Conservation (phyloP, 108 stramenopile genomes). For the Nitzschia putrida region DNA sequence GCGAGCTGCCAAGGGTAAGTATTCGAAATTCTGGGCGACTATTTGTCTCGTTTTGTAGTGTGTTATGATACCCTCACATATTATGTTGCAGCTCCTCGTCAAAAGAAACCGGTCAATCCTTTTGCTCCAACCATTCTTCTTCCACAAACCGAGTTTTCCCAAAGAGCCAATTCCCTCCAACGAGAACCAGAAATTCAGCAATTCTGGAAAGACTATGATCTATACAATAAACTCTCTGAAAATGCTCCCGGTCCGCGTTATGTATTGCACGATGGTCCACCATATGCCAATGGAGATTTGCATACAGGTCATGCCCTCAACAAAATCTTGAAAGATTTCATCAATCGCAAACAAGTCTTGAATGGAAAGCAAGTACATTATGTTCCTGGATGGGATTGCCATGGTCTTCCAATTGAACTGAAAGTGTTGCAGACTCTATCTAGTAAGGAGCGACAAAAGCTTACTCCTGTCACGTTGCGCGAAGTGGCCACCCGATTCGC, state of each 20-base stretch:
- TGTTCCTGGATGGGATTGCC: conserved; percentile 99
- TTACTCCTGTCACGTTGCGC: conserved; percentile 85
- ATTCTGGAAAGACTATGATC: conserved; percentile 81
- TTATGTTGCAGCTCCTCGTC: background rate
- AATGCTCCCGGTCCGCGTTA: conserved; percentile 61
- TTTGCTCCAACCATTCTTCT: conserved; percentile 90
- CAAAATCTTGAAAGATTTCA: conserved; percentile 97
- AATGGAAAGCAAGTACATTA: conserved; percentile 94
- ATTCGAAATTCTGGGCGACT: too few species aligned
- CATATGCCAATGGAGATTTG: conserved; percentile 98
- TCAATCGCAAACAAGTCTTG: conserved; percentile 94
- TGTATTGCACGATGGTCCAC: conserved; percentile 98
- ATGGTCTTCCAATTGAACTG: conserved; percentile 98
- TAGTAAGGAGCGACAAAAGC: conserved; percentile 73
- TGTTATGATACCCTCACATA: too few species aligned
- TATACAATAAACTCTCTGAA: conserved; percentile 86
- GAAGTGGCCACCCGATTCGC: conserved; percentile 91
- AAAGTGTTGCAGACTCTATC: conserved; percentile 96
- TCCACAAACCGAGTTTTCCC: conserved; percentile 89
- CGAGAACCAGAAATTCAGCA: conserved; percentile 92
- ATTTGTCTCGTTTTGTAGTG: too few species aligned
- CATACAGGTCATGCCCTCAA: conserved; percentile 99
- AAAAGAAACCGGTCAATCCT: conserved; percentile 78
- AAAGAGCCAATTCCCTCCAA: conserved; percentile 92
- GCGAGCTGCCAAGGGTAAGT: too few species aligned